Percentiles rank a stretch among this genome's conserved stretches.
These are phyloP conservation scores for Zygosaccharomyces pseudobailii DNA, from an alignment of 1,139 yeast species.

Conservation along the genomic window DNA sequence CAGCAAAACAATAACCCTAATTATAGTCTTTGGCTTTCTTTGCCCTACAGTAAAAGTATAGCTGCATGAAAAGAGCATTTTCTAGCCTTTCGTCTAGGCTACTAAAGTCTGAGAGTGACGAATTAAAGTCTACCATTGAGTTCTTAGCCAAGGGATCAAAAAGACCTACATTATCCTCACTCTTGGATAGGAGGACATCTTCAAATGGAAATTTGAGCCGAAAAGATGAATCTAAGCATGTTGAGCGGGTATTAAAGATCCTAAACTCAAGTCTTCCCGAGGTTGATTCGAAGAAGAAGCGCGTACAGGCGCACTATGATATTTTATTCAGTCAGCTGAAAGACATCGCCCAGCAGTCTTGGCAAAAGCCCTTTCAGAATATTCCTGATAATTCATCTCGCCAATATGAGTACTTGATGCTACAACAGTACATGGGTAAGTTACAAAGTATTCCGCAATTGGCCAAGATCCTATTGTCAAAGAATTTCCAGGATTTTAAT, in stretches of 20 bases:
- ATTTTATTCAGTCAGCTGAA: conserved; percentile 25
- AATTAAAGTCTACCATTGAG: conserved; percentile 23
- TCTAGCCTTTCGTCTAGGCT: conserved; percentile 15
- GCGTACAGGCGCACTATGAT: conserved; percentile 29
- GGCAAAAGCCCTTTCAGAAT: conserved; percentile 7
- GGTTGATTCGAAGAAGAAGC: conserved; percentile 18
- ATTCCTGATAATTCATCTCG: conserved; percentile 16
- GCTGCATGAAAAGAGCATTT: conserved; percentile 20
- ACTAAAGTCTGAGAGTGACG: conserved; percentile 18
- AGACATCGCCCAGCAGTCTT: conserved; percentile 15
- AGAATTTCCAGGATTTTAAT: conserved; percentile 17
- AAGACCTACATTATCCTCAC: conserved; percentile 10
- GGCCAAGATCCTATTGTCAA: conserved; percentile 17
- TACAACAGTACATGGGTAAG: conserved; percentile 18
- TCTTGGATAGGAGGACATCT: conserved; percentile 6
- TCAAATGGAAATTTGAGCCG: not conserved
- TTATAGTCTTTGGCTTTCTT: too few species aligned
- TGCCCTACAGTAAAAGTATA: too few species aligned
- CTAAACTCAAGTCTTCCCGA: conserved; percentile 29
- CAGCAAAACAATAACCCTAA: not conserved
- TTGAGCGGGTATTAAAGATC: conserved; percentile 25
- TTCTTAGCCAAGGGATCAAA: conserved; percentile 23
- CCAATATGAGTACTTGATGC: conserved; percentile 21
- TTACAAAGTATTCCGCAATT: conserved; percentile 11
- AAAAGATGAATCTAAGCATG: conserved; percentile 19